A percentile compares a stretch with the other conserved stretches of the same genome.
phyloP scores from a whole-genome alignment of 176 grass and related monocot species.

The Phoenix dactylifera region DNA sequence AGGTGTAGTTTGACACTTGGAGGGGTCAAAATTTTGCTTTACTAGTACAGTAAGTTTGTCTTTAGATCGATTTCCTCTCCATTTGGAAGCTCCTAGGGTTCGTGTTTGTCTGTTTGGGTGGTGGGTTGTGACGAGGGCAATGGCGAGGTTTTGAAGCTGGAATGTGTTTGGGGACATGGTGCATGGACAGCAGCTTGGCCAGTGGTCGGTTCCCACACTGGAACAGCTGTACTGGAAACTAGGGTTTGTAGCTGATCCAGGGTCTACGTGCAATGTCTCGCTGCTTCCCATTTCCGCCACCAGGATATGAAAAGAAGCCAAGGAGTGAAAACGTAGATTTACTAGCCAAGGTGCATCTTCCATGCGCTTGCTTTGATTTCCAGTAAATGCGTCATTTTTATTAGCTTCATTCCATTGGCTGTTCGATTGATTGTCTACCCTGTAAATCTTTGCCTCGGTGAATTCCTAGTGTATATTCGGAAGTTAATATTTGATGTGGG shows the following conservation, averaged over 20 bases:
- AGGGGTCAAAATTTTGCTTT: no score
- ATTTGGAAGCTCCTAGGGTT: background rate
- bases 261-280: conserved; percentile 30
- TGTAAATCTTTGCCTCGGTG: no score
- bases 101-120: background rate
- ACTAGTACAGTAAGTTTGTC: no score
- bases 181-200: conserved; percentile 10
- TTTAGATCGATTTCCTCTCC: no score
- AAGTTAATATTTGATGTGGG: no score
- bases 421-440: no score
- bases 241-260: background rate
- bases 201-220: background rate
- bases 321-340: conserved; percentile 26
- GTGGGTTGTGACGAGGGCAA: conserved; percentile 1
- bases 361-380: background rate
- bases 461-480: no score
- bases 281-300: conserved; percentile 39
- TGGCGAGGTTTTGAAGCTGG: conserved; percentile 2
- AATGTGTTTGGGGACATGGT: conserved; percentile 26
- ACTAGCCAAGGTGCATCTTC: conserved; percentile 32
- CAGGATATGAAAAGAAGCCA: conserved; percentile 27
- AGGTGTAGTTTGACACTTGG: no score
- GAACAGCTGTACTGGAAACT: conserved; percentile 1
- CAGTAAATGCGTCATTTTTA: no score
- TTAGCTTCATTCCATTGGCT: no score